Evolutionary conservation across 345 rosid genomes (phyloP).

Genomic region (Boechera stricta): DNA sequence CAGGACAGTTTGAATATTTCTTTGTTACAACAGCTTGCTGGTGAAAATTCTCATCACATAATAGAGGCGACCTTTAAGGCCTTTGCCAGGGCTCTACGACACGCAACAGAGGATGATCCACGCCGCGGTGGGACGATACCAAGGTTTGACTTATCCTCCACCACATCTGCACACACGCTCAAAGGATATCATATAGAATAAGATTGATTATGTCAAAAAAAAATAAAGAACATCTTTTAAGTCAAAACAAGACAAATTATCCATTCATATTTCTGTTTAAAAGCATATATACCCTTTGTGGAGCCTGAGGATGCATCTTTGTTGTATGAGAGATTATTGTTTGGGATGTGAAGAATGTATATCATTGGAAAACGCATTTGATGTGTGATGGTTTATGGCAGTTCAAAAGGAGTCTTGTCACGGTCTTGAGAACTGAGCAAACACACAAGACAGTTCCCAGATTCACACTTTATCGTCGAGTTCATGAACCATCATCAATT

Average conservation of each 20-base stretch:
- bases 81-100: constrained; percentile 93
- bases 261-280: not conserved
- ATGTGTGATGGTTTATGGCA: constrained; percentile 32
- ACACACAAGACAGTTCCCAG: constrained; percentile 19
- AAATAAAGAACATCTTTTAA: not conserved
- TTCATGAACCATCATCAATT: not conserved
- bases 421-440: constrained; percentile 48
- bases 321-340: not conserved
- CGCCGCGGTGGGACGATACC: constrained; percentile 86
- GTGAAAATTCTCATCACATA: constrained; percentile 90
- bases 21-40: constrained; percentile 70
- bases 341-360: not conserved
- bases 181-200: constrained; percentile 3
- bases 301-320: constrained; percentile 19
- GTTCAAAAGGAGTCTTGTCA: constrained; percentile 89
- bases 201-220: not conserved
- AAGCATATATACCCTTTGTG: not conserved
- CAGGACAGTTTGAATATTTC: not conserved
- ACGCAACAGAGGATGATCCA: constrained; percentile 79
- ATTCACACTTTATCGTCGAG: constrained; percentile 5
- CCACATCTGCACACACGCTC: not conserved
- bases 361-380: not conserved
- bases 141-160: constrained; percentile 54
- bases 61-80: constrained; percentile 98
- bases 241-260: not conserved